Base-by-base conservation (phyloP, 495 filamentous ascomycete species). In the Aspergillus diversus region DNA sequence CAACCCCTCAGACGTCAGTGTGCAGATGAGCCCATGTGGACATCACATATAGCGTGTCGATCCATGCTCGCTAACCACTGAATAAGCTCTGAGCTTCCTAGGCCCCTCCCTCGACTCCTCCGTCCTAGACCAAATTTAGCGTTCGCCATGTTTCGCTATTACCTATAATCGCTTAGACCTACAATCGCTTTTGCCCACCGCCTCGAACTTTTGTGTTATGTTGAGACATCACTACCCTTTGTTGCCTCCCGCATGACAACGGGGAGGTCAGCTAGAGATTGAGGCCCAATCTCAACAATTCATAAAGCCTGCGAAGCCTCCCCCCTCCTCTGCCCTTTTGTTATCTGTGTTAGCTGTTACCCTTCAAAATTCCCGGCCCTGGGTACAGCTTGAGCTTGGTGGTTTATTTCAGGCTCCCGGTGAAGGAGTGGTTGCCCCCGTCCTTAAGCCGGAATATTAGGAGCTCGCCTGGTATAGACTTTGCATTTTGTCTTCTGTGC, bases 1-100 rank as follows among this genome's bases (percentile, higher is more conserved):
- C 55, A 11, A n/a, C 32, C n/a, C n/a, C 43, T 49, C 33, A 42
- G 53, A 63, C 60, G 60, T 63, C 60, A 63, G 46, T 50, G 53
- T 63, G 60, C 60, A 57, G 53, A 51, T 49, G 42, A 15, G 39
- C 46, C 53, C 60, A 63, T 55, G 59, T 61, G 59, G 39, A n/a
- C 51, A 35, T 35, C 31, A n/a, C 54, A 39, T 21, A 50, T 62
- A 43, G 51, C 53, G 52, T 31, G 53, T 57, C 60, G 60, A 63
- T 57, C 60, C 21, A 16, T 4, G 39, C n/a, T 11, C 43, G 21
- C 59, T 54, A 55, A 47, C 47, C 46, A 32, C 39, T 48, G 59
- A n/a, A 21, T 46, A 6, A 51, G 11, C 32, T 34, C 37, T 27
- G 16, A 53, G 58, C 58, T 60, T 51, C 57, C 57, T 17, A 39